Base-by-base conservation (phyloP, 192 early-diverging fungal genomes). In the Coemansia erecta region DNA sequence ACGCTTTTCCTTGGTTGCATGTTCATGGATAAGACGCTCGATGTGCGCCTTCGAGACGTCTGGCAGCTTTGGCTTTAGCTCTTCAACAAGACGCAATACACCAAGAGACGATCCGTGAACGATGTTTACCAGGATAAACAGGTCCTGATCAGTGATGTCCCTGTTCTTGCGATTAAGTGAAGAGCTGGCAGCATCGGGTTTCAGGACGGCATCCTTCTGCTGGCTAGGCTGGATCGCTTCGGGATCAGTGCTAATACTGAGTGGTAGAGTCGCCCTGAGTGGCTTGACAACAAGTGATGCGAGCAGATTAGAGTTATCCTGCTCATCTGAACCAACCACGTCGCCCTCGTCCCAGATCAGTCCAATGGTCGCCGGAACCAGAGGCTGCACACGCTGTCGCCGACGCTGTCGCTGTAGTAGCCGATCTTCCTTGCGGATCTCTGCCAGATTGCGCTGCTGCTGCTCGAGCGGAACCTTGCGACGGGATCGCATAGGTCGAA, bases 1-100 rank as follows among this genome's bases (percentile, higher is more conserved):
- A 6, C 78, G 72, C 48, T 72, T 81, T 40, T 81, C 78, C 56
- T 81, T 81, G 28, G 58, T 41, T 39, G 71, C 78, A 39, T 74
- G 61, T 46, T 74, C 72, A 24, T 74, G 61, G 19, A 81, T 72
- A 37, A 67, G 53, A 12, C 72, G 67, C 59, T 81, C 78, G 28
- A 73, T 65, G 54, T 74, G 68, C n/a, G 64, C 61, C 49, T 81
- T 81, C 37, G 61, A 72, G 11, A 66, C 65, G 1, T 54, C 60
- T 1, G 68, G 61, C 7, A 81, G 61, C 10, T 35, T 53, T 11
- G 39, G 53, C 42, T 71, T 70, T 8, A 70, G 51, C 54, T 71
- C 61, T 12, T 74, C 78, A 14, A 74, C 69, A 9, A 81, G 59
- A 23, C 58, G 60, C 44, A 56, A 39, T 1, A 81, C 53, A 15